A percentile compares a stretch with the other conserved stretches of the same genome.
These are phyloP conservation scores for Didymella pinodella DNA, from an alignment of 2,329 filamentous ascomycete species.

Conservation along the genomic window DNA sequence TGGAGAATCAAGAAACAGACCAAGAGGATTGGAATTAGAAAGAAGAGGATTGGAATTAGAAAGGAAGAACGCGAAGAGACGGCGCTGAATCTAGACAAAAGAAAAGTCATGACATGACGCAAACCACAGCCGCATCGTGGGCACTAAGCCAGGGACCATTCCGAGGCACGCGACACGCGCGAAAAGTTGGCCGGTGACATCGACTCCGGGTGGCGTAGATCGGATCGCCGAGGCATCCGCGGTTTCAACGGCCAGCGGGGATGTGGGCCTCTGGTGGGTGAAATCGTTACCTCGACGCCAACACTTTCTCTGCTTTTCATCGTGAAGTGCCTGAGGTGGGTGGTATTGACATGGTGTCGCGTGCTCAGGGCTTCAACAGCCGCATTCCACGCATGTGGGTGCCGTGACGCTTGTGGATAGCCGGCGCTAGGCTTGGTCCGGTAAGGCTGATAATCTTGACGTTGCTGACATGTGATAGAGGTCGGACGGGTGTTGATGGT, in stretches of 20 bases:
- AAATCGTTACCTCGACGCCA: no score
- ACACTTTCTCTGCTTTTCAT: neutral
- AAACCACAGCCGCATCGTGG: slow-evolving; percentile 28
- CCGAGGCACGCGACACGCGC: slow-evolving; percentile 36
- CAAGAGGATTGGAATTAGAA: neutral
- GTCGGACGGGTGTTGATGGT: neutral
- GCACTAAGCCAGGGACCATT: slow-evolving; percentile 39
- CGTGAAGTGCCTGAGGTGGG: neutral
- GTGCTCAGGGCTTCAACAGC: slow-evolving; percentile 14
- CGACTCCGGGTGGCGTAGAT: slow-evolving; percentile 27
- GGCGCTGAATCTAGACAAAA: slow-evolving; percentile 10
- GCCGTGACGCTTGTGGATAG: neutral
- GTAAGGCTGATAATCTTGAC: slow-evolving; percentile 4
- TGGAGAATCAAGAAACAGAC: neutral
- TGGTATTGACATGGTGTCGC: slow-evolving; percentile 8
- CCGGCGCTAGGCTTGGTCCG: slow-evolving; percentile 11
- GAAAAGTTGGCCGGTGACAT: slow-evolving; percentile 27
- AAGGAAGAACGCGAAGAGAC: neutral
- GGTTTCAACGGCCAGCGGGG: slow-evolving; percentile 22
- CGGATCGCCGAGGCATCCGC: slow-evolving; percentile 30
- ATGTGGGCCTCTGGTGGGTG: neutral
- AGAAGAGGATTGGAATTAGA: neutral
- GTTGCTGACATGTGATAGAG: slow-evolving; percentile 20
- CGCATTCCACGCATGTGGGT: slow-evolving; percentile 5
- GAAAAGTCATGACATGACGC: slow-evolving; percentile 34